phyloP scores from a whole-genome alignment of 1,284 basidiomycete species.

The Heterobasidion irregulare region DNA sequence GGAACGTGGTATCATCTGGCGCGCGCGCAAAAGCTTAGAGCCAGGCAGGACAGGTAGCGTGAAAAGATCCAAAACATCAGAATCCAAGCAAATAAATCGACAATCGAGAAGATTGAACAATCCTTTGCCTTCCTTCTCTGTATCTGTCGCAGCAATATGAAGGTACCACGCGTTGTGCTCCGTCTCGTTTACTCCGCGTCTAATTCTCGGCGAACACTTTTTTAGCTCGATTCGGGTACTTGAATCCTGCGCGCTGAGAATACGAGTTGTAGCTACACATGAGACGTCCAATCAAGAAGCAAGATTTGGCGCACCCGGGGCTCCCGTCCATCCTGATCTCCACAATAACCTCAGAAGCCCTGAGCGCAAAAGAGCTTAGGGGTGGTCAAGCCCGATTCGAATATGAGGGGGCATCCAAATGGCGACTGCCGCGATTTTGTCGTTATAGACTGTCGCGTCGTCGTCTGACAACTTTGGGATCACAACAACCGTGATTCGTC shows the following conservation, averaged over 20 bases:
- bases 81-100: background rate
- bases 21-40: background rate
- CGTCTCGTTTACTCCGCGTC: background rate
- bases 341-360: too few species aligned
- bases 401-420: background rate
- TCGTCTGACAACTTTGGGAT: background rate
- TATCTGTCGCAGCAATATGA: background rate
- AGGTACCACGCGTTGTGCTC: background rate
- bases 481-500: background rate
- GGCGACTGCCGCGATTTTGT: background rate
- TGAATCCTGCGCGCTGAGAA: too few species aligned
- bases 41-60: background rate
- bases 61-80: background rate
- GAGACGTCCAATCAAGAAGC: too few species aligned
- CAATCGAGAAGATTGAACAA: background rate
- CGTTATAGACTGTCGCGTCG: background rate
- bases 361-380: background rate
- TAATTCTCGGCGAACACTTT: too few species aligned
- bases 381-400: background rate
- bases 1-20: background rate
- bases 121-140: background rate
- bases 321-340: too few species aligned
- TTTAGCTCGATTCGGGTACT: too few species aligned
- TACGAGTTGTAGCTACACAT: too few species aligned
- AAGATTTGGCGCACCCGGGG: too few species aligned